Percentiles rank a stretch among this genome's conserved stretches.
Evolutionary conservation across 148 eudicot genomes (phyloP).

Genomic region (Rhododendron mucronatum): DNA sequence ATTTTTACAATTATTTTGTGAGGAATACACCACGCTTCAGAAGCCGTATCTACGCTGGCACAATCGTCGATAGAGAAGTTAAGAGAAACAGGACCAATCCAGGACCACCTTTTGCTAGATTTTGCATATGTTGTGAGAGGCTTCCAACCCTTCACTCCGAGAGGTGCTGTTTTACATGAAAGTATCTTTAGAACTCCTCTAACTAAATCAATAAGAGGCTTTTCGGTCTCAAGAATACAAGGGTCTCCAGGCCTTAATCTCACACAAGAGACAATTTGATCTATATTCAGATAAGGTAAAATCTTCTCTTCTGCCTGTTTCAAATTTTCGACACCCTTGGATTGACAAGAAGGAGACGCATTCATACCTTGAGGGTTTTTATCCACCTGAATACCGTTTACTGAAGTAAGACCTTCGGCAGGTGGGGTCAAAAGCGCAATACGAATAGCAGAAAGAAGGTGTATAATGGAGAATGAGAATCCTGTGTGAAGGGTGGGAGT

Average conservation of each 20-base stretch:
- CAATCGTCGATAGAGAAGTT: constrained; percentile 31
- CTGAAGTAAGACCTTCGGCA: constrained; percentile 30
- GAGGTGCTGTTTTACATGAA: constrained; percentile 67
- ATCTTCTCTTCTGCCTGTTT: constrained; percentile 21
- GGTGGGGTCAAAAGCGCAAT: constrained; percentile 52
- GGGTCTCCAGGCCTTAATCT: constrained; percentile 73
- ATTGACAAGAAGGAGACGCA: constrained; percentile 25
- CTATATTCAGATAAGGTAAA: constrained; percentile 49
- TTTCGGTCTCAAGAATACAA: constrained; percentile 68
- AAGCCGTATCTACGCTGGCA: constrained; percentile 52
- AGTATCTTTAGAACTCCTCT: constrained; percentile 73
- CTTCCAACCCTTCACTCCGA: constrained; percentile 87
- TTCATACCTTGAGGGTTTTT: constrained; percentile 20
- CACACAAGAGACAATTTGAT: constrained; percentile 66
- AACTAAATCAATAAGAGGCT: constrained; percentile 76
- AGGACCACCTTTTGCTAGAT: constrained; percentile 62
- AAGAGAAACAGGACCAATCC: constrained; percentile 55
- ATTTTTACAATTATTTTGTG: constrained; percentile 68
- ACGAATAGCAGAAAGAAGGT: constrained; percentile 82
- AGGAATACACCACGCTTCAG: constrained; percentile 74
- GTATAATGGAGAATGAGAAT: constrained; percentile 71
- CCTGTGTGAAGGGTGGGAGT: constrained; percentile 58
- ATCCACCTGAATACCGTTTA: constrained; percentile 5
- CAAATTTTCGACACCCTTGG: constrained; percentile 27
- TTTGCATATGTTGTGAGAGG: constrained; percentile 57